Evolutionary conservation across 441 rosid genomes (phyloP).

Genomic region (Capsella rubella): DNA sequence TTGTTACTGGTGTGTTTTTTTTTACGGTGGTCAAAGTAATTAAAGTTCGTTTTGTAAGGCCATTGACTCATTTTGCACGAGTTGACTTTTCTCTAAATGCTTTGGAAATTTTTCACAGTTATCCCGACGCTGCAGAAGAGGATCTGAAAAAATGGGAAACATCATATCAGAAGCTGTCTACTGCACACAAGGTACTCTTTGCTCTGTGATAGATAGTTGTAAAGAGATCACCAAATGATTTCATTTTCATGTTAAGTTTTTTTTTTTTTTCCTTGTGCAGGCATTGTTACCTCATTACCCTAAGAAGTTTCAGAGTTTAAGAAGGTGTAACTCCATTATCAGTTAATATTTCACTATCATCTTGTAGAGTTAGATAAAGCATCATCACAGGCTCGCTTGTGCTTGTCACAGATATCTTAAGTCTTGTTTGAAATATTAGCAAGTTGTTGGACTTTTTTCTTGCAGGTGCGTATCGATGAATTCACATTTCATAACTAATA

Average conservation of each 20-base stretch:
- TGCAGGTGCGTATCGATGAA: conserved; percentile 86
- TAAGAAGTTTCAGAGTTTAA: conserved; percentile 64
- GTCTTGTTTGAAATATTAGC: background rate
- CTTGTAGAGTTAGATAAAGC: background rate
- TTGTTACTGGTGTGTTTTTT: too few species aligned
- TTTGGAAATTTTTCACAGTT: conserved; percentile 51
- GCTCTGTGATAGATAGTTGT: background rate
- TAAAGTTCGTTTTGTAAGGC: too few species aligned
- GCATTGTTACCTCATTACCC: conserved; percentile 52
- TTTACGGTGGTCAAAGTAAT: too few species aligned
- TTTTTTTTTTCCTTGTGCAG: too few species aligned
- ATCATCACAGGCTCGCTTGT: too few species aligned
- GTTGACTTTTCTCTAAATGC: too few species aligned
- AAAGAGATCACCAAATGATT: too few species aligned
- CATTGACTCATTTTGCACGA: too few species aligned
- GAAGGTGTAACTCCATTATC: conserved; percentile 54
- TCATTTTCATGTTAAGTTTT: too few species aligned
- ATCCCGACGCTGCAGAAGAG: conserved; percentile 88
- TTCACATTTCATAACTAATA: conserved; percentile 78
- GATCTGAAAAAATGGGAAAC: conserved; percentile 85
- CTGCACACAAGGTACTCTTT: conserved; percentile 69
- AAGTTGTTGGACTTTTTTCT: conserved; percentile 28
- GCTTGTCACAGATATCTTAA: background rate
- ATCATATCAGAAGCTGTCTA: conserved; percentile 77
- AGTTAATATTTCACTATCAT: background rate